Evolutionary conservation across 768 basidiomycete species (phyloP).

Genomic region (Boletellus ananas): DNA sequence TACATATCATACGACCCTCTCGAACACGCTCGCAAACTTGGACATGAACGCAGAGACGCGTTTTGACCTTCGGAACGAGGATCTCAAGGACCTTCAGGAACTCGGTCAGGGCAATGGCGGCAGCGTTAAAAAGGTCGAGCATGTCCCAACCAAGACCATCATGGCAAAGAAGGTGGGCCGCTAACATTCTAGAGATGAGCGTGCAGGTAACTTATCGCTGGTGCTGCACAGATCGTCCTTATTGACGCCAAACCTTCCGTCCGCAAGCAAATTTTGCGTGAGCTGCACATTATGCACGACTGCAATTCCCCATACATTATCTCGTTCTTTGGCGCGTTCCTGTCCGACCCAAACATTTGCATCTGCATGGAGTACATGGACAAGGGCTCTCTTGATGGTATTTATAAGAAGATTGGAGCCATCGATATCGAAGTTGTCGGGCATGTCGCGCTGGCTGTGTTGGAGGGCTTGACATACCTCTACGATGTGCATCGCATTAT

Average conservation of each 20-base stretch:
- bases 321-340: slow-evolving; percentile 95
- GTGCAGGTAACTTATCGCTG: neutral
- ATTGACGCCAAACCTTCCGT: slow-evolving; percentile 97
- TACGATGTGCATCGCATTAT: slow-evolving; percentile 98
- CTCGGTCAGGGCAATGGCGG: slow-evolving; percentile 96
- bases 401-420: slow-evolving; percentile 94
- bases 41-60: slow-evolving; percentile 85
- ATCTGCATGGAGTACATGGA: slow-evolving; percentile 98
- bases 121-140: slow-evolving; percentile 94
- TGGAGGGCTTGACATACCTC: slow-evolving; percentile 93
- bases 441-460: slow-evolving; percentile 90
- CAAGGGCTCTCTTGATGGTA: slow-evolving; percentile 89
- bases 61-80: slow-evolving; percentile 82
- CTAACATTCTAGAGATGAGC: neutral
- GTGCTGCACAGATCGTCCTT: slow-evolving; percentile 69
- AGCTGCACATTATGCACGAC: slow-evolving; percentile 99
- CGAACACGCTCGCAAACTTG: slow-evolving; percentile 79
- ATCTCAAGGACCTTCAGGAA: slow-evolving; percentile 86
- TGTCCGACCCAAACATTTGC: slow-evolving; percentile 97
- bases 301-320: slow-evolving; percentile 93
- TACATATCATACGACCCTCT: slow-evolving; percentile 76
- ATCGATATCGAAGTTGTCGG: slow-evolving; percentile 92
- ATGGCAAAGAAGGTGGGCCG: slow-evolving; percentile 95
- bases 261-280: slow-evolving; percentile 94
- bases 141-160: slow-evolving; percentile 81